These are phyloP conservation scores for Pichia kluyveri DNA, from an alignment of 805 yeast species.

Conservation along the genomic window DNA sequence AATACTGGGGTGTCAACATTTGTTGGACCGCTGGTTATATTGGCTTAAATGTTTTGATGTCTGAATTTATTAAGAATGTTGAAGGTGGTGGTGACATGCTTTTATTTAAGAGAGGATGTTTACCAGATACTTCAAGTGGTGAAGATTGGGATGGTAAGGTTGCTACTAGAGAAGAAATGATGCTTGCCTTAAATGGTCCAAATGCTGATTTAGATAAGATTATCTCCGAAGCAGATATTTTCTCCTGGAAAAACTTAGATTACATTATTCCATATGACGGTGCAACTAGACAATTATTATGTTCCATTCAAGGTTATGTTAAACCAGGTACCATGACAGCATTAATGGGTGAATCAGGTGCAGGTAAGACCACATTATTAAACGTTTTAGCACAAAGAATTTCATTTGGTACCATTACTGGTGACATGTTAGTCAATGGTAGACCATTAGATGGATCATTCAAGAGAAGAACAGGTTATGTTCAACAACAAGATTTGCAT, in stretches of 20 bases:
- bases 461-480: slow-evolving; percentile 47
- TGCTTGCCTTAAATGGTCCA: slow-evolving; percentile 16
- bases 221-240: slow-evolving; percentile 34
- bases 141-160: slow-evolving; percentile 35
- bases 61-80: slow-evolving; percentile 22
- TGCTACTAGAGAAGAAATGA: slow-evolving; percentile 18
- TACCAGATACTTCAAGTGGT: slow-evolving; percentile 20
- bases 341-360: slow-evolving; percentile 58
- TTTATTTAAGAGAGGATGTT: slow-evolving; percentile 19
- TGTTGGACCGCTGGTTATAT: slow-evolving; percentile 35
- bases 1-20: slow-evolving; percentile 55
- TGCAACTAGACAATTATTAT: slow-evolving; percentile 31
- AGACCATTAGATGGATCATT: slow-evolving; percentile 38
- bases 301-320: slow-evolving; percentile 35
- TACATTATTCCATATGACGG: slow-evolving; percentile 47
- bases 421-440: slow-evolving; percentile 51
- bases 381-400: slow-evolving; percentile 45
- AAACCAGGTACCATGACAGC: slow-evolving; percentile 52
- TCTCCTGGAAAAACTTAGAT: slow-evolving; percentile 55
- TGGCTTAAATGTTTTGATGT: slow-evolving; percentile 16
- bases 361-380: slow-evolving; percentile 53
- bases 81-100: slow-evolving; percentile 26
- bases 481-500: slow-evolving; percentile 48
- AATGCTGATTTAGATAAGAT: slow-evolving; percentile 25
- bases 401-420: slow-evolving; percentile 46